Conservation (phyloP, 2,329 filamentous ascomycete genomes). For the Aspergillus sp. region DNA sequence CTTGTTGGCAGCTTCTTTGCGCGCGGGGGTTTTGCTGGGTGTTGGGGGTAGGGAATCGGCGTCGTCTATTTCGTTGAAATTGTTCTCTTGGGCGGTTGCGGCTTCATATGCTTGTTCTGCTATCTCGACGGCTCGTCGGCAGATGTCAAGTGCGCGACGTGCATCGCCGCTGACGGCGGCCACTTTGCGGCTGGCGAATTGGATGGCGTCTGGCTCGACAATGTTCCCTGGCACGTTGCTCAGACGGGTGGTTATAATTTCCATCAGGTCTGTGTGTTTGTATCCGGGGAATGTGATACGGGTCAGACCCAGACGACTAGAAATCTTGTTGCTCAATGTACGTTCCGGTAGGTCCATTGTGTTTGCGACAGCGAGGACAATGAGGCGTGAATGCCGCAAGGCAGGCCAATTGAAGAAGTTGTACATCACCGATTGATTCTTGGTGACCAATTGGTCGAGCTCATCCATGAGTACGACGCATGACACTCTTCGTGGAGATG, state of each 20-base stretch:
- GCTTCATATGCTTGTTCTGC: slow-evolving; percentile 64
- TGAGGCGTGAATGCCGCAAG: slow-evolving; percentile 79
- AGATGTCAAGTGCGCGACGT: slow-evolving; percentile 86
- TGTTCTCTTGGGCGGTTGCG: slow-evolving; percentile 14
- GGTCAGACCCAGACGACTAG: slow-evolving; percentile 78
- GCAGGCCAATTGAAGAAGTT: slow-evolving; percentile 99
- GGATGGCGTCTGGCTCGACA: slow-evolving; percentile 85
- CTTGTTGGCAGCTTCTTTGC: slow-evolving; percentile 16
- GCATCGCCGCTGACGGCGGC: slow-evolving; percentile 94
- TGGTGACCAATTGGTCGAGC: slow-evolving; percentile 92
- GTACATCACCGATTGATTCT: slow-evolving; percentile 99
- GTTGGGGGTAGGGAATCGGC: slow-evolving; percentile 34
- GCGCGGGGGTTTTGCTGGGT: slow-evolving; percentile 36
- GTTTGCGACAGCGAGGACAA: slow-evolving; percentile 94
- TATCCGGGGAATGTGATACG: slow-evolving; percentile 96
- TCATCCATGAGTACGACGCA: slow-evolving; percentile 99
- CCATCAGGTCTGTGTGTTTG: slow-evolving; percentile 93
- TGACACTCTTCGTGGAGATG: slow-evolving; percentile 80
- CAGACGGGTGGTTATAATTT: slow-evolving; percentile 90
- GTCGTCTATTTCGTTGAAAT: slow-evolving; percentile 17
- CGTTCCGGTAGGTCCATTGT: slow-evolving; percentile 97
- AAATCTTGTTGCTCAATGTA: slow-evolving; percentile 97
- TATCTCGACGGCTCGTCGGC: slow-evolving; percentile 86
- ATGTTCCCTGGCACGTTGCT: slow-evolving; percentile 81
- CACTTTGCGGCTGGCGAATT: slow-evolving; percentile 94